Conservation (phyloP, 228 moss, liverwort and hornwort species). For the Sphagnum fallax region DNA sequence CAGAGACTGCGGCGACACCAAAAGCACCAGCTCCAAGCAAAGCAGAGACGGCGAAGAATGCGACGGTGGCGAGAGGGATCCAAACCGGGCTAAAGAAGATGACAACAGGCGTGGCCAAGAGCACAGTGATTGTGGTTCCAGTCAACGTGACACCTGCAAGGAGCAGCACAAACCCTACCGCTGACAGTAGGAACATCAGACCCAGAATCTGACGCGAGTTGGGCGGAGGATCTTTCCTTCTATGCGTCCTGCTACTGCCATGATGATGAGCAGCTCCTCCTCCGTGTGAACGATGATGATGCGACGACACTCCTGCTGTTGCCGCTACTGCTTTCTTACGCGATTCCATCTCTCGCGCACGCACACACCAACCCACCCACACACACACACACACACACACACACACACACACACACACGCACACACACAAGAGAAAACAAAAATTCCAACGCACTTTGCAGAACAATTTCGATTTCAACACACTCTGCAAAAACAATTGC, state of each 20-base stretch:
- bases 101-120: conserved; percentile 14
- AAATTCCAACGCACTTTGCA: too few species aligned
- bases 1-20: conserved; percentile 9
- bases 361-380: too few species aligned
- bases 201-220: conserved; percentile 17
- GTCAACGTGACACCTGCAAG: conserved; percentile 10
- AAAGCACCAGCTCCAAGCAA: conserved; percentile 13
- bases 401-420: too few species aligned
- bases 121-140: conserved; percentile 3
- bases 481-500: too few species aligned
- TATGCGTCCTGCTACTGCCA: conserved; percentile 1
- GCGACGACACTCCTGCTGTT: too few species aligned
- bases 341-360: too few species aligned
- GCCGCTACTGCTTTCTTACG: too few species aligned
- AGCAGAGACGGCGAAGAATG: conserved; percentile 3
- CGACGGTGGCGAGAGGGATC: conserved; percentile 5
- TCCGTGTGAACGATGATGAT: too few species aligned
- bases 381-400: too few species aligned
- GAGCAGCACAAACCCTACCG: conserved; percentile 1
- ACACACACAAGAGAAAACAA: too few species aligned
- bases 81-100: conserved; percentile 22
- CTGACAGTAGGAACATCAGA: conserved; percentile 14
- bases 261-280: conserved; percentile 1
- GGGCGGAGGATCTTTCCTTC: conserved; percentile 10
- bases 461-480: too few species aligned